Conservation (phyloP, 2,329 filamentous ascomycete genomes). For the Metarhizium guizhouense region DNA sequence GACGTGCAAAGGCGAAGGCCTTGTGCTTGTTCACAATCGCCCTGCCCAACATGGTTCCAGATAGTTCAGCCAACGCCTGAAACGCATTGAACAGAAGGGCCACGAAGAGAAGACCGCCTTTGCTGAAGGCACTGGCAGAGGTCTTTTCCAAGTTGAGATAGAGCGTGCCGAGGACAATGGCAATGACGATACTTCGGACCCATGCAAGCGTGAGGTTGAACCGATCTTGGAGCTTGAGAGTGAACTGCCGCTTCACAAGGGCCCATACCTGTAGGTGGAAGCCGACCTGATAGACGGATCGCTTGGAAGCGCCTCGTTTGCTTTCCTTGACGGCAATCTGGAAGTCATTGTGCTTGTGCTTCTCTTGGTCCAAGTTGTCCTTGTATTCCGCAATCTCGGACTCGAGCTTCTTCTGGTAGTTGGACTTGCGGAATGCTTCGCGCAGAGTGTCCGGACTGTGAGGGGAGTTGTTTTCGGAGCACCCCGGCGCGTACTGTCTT, state of each 20-base stretch:
- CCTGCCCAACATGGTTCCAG: conserved; percentile 68
- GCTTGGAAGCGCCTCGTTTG: conserved; percentile 66
- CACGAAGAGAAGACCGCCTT: conserved; percentile 75
- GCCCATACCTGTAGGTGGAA: conserved; percentile 79
- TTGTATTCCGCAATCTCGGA: conserved; percentile 64
- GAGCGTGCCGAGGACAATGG: conserved; percentile 70
- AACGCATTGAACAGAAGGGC: conserved; percentile 81
- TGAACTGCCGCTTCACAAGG: conserved; percentile 73
- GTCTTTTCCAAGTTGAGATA: conserved; percentile 62
- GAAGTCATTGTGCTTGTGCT: conserved; percentile 67
- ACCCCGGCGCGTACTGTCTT: conserved; percentile 62
- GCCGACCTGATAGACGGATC: conserved; percentile 74
- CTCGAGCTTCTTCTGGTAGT: conserved; percentile 45
- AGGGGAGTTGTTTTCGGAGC: conserved; percentile 57
- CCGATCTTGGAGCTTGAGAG: conserved; percentile 79
- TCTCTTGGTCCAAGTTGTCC: conserved; percentile 51
- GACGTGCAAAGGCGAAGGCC: conserved; percentile 74
- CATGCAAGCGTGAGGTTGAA: conserved; percentile 69
- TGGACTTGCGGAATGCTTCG: conserved; percentile 61
- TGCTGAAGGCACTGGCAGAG: conserved; percentile 65
- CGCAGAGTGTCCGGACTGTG: conserved; percentile 58
- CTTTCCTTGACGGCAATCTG: conserved; percentile 64
- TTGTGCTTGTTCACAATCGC: conserved; percentile 78
- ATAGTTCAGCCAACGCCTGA: too few species aligned
- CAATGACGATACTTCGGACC: conserved; percentile 59